phyloP scores from a whole-genome alignment of 192 early-diverging fungal genomes.

The Linnemannia exigua region DNA sequence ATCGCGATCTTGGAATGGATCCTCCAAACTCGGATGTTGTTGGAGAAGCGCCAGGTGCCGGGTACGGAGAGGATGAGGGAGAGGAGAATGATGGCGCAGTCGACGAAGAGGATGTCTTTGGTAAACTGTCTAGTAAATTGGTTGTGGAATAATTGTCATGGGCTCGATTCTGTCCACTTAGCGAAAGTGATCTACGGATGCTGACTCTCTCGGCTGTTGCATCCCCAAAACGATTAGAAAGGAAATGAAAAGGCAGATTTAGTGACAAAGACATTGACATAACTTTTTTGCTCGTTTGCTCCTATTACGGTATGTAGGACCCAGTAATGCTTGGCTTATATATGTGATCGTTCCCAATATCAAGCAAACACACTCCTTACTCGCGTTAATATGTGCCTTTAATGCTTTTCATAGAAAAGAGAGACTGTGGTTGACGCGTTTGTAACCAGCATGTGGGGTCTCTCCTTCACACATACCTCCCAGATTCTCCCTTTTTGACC shows the following conservation, averaged over 20 bases:
- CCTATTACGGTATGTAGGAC: not conserved
- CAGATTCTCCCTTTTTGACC: not conserved
- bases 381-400: not conserved
- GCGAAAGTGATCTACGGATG: not conserved
- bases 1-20: not conserved
- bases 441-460: not conserved
- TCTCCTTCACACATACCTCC: not conserved
- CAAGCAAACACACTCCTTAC: not conserved
- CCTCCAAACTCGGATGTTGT: not conserved
- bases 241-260: not conserved
- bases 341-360: not conserved
- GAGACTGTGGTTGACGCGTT: not conserved
- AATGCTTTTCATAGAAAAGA: not conserved
- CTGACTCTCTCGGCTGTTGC: not conserved
- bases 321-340: not conserved
- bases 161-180: not conserved
- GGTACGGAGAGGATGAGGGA: not conserved
- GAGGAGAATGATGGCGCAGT: not conserved
- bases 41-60: not conserved
- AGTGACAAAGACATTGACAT: not conserved
- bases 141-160: not conserved
- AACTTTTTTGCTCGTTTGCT: no score
- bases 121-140: constrained; percentile 2
- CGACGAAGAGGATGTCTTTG: not conserved
- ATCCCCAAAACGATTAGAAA: not conserved